Evolutionary conservation across 2,329 filamentous ascomycete species (phyloP).

Genomic region (Ascomycota sp.): DNA sequence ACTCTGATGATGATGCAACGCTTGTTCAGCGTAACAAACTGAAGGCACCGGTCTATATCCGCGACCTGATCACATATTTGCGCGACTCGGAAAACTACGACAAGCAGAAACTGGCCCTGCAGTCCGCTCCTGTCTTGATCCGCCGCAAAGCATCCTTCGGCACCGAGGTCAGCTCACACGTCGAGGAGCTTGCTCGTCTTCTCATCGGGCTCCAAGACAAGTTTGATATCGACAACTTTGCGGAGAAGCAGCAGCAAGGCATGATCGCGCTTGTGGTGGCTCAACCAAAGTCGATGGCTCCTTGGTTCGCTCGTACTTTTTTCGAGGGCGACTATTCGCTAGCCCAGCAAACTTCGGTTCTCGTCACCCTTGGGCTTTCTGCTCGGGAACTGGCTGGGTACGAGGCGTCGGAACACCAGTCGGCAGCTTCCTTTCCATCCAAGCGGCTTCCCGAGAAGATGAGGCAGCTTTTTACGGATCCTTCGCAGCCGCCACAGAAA

Average conservation of each 20-base stretch:
- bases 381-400: constrained; percentile 72
- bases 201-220: constrained; percentile 71
- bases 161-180: constrained; percentile 68
- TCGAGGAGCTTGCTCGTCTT: constrained; percentile 56
- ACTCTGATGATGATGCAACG: constrained; percentile 85
- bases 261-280: constrained; percentile 67
- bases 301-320: constrained; percentile 67
- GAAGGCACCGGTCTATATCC: constrained; percentile 72
- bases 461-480: constrained; percentile 44
- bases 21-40: constrained; percentile 67
- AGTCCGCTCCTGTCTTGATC: constrained; percentile 60
- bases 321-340: constrained; percentile 88
- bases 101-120: constrained; percentile 58
- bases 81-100: constrained; percentile 71
- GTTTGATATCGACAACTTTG: constrained; percentile 61
- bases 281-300: constrained; percentile 56
- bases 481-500: constrained; percentile 7
- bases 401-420: constrained; percentile 32
- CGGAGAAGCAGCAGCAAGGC: constrained; percentile 53
- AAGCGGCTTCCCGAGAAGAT: constrained; percentile 57
- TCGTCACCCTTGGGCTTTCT: constrained; percentile 63
- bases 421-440: constrained; percentile 47
- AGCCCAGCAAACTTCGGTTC: constrained; percentile 59
- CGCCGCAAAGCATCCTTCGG: constrained; percentile 77
- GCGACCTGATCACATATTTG: constrained; percentile 61